Evolutionary conservation across 2,329 filamentous ascomycete species (phyloP), one percentile per base, ranked within the genome.

Genomic region (Cladophialophora carrionii): DNA sequence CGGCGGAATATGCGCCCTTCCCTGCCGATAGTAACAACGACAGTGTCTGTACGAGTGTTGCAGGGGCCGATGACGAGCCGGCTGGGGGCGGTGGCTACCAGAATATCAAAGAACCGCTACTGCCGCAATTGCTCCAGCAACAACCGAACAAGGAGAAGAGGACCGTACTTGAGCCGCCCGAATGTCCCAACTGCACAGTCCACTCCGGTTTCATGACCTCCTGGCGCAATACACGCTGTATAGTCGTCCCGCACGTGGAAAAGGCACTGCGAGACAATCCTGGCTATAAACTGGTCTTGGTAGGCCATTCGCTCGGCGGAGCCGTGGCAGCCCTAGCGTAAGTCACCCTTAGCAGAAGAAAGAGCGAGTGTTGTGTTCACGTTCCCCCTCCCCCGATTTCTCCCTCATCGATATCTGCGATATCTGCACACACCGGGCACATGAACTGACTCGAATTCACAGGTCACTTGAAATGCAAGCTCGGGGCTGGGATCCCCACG

Each of bases 281-380:
- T 0, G 79, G 85, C 26, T 94, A 96, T 72, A 80, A 87, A 48
- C 79, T 98, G 14, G 87, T 90, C 26, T 82, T 99, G 2, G 87
- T 96, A 7, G 95, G 95, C 0, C 95, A 99, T 76, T 96, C 91
- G 57, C 86, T 99, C 0, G 95, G 95, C 22, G 95, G 95, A 17
- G 93, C 95, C 0, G 91, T 99, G 1, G 94, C 95, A 2, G 89
- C 91, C 1, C 84, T 99, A 3, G 95, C 93, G 0, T 43, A 43
- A 43, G 37, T 43, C 17, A n/a, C 17, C 17, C 37, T 17, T 17
- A 43, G 1, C 8, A n/a, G 37, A 43, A 6, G 37, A 17, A 41
- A 41, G 7, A 1, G n/a, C 37, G 7, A 1, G 17, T 43, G 37
- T 20, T 12, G 6, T 20, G 37, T 7, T 43, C 37, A 43, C 17